These are phyloP conservation scores for Pycnococcus provasolii DNA, from an alignment of 139 green algal genomes.

Conservation along the genomic window DNA sequence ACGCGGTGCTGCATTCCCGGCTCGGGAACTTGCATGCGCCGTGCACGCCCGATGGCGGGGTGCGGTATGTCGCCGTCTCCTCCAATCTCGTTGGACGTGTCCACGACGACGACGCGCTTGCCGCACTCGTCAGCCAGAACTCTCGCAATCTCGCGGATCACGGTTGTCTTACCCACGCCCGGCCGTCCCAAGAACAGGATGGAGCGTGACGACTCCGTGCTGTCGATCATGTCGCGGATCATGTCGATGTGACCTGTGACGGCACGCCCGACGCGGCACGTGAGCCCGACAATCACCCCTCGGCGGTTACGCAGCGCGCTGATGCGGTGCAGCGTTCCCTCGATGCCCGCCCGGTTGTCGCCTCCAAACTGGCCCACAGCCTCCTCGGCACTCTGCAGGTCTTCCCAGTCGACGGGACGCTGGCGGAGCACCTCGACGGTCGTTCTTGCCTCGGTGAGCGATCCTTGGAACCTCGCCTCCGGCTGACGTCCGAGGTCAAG, in stretches of 20 bases:
- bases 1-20: slow-evolving; percentile 74
- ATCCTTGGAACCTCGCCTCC: slow-evolving; percentile 53
- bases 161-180: slow-evolving; percentile 87
- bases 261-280: slow-evolving; percentile 83
- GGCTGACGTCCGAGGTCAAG: slow-evolving; percentile 52
- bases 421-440: not conserved
- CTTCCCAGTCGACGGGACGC: slow-evolving; percentile 32
- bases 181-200: slow-evolving; percentile 43
- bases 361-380: slow-evolving; percentile 68
- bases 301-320: slow-evolving; percentile 71
- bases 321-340: slow-evolving; percentile 68
- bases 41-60: slow-evolving; percentile 74
- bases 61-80: slow-evolving; percentile 91
- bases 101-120: slow-evolving; percentile 65
- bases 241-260: slow-evolving; percentile 87
- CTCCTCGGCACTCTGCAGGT: slow-evolving; percentile 42
- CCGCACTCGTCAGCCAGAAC: slow-evolving; percentile 68
- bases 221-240: slow-evolving; percentile 75
- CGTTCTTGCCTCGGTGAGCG: slow-evolving; percentile 37
- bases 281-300: slow-evolving; percentile 81
- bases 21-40: slow-evolving; percentile 91
- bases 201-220: slow-evolving; percentile 10
- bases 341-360: slow-evolving; percentile 68
- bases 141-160: slow-evolving; percentile 69
- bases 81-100: slow-evolving; percentile 81